Conservation (phyloP, 345 rosid species). For the Geranium brycei region DNA sequence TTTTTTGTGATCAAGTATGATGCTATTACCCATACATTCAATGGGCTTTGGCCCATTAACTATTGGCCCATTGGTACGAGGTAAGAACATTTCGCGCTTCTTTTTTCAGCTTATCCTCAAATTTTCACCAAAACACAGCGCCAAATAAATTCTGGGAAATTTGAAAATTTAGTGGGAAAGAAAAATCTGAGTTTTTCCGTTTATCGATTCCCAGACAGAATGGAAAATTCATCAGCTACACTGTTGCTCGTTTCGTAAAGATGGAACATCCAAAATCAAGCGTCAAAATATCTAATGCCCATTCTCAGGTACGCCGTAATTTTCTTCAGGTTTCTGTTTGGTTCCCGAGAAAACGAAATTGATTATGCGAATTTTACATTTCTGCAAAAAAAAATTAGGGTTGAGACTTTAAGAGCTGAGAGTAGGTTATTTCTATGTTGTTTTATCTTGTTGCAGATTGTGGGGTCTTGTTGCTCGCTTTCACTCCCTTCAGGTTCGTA, state of each 20-base stretch:
- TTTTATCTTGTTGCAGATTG: slow-evolving; percentile 5
- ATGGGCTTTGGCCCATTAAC: not conserved
- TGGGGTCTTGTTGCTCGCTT: slow-evolving; percentile 8
- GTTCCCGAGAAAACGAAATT: not conserved
- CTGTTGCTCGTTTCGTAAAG: not conserved
- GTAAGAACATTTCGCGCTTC: not conserved
- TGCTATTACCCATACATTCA: too few species aligned
- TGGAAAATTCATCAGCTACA: not conserved
- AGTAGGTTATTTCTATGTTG: not conserved
- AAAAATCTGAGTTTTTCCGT: too few species aligned
- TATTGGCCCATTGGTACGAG: not conserved
- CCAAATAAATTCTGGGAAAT: not conserved
- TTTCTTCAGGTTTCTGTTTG: not conserved
- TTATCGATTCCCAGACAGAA: not conserved
- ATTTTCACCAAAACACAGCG: not conserved
- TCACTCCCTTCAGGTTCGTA: slow-evolving; percentile 20
- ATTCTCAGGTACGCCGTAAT: not conserved
- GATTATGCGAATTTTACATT: not conserved
- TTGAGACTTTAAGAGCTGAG: not conserved
- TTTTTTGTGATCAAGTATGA: too few species aligned
- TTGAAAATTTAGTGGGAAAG: not conserved
- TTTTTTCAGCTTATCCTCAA: too few species aligned
- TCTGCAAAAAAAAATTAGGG: too few species aligned
- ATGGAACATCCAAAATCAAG: not conserved
- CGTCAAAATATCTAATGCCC: not conserved